phyloP scores from a whole-genome alignment of 768 basidiomycete species.

The Neoboletus magnificus region DNA sequence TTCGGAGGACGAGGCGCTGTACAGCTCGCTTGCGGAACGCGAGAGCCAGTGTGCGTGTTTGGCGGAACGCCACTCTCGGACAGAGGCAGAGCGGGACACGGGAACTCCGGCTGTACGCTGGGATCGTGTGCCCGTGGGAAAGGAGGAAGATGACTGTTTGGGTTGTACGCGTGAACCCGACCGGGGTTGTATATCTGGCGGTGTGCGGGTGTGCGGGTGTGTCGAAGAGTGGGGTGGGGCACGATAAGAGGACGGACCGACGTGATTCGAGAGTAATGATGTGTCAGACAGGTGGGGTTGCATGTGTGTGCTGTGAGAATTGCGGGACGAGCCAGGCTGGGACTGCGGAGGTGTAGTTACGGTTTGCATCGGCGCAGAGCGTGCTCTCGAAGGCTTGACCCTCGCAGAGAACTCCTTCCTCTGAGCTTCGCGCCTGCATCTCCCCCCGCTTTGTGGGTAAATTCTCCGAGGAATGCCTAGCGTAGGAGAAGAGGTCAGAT shows the following conservation, averaged over 20 bases:
- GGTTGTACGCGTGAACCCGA: not conserved
- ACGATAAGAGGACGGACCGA: not conserved
- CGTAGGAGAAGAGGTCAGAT: not conserved
- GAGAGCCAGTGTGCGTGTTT: conserved; percentile 15
- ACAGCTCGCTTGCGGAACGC: conserved; percentile 26
- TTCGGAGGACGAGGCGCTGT: not conserved
- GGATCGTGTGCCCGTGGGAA: not conserved
- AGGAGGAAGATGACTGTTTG: not conserved
- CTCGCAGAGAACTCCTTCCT: not conserved
- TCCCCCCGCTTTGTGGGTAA: not conserved
- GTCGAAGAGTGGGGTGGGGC: not conserved
- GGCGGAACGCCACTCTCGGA: conserved; percentile 7
- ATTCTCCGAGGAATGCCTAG: conserved; percentile 3
- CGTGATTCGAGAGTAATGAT: not conserved
- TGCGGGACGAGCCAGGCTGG: not conserved
- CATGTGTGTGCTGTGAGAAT: not conserved
- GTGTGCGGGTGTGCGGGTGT: not conserved
- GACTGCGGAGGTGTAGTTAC: not conserved
- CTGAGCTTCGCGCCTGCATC: not conserved
- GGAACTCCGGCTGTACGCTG: not conserved
- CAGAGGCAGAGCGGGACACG: not conserved
- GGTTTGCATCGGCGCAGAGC: not conserved
- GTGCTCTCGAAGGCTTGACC: not conserved
- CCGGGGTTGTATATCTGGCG: not conserved
- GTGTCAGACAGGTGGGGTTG: conserved; percentile 4